A percentile compares a stretch with the other conserved stretches of the same genome.
Evolutionary conservation across 306 rosid species (phyloP).

Genomic region (Elaeagnus macrophylla): DNA sequence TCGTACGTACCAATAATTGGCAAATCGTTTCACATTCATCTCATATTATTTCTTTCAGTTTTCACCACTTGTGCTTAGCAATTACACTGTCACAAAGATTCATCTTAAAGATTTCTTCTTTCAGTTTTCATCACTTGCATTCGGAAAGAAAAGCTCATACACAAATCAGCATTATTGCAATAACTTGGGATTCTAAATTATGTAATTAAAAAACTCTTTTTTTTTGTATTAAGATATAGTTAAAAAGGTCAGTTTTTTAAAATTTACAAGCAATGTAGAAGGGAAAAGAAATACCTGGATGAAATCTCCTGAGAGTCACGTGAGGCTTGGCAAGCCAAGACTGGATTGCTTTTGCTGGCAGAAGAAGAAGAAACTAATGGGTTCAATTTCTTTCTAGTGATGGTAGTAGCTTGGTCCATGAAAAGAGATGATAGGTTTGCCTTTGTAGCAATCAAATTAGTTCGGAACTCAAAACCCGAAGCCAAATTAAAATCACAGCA

Average conservation of each 20-base stretch:
- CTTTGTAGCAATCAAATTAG: neutral
- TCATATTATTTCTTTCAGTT: too few species aligned
- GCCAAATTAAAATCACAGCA: conserved; percentile 11
- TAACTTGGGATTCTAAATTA: too few species aligned
- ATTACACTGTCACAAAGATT: too few species aligned
- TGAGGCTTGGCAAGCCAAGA: conserved; percentile 10
- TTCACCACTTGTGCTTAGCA: too few species aligned
- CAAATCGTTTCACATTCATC: too few species aligned
- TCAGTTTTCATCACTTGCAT: too few species aligned
- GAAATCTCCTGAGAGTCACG: conserved; percentile 7
- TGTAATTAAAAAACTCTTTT: too few species aligned
- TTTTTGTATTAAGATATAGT: too few species aligned
- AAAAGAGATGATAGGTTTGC: neutral
- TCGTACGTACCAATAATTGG: too few species aligned
- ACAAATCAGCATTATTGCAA: too few species aligned
- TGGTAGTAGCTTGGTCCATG: conserved; percentile 8
- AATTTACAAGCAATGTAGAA: neutral
- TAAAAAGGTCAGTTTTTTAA: neutral
- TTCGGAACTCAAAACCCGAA: conserved; percentile 7
- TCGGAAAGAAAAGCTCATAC: too few species aligned
- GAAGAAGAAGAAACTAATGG: neutral
- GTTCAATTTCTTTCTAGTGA: neutral
- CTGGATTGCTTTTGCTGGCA: conserved; percentile 7
- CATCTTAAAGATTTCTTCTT: too few species aligned
- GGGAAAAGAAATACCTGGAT: neutral